phyloP scores from a whole-genome alignment of 73 alveolate species.

The Uronychia setigera region DNA sequence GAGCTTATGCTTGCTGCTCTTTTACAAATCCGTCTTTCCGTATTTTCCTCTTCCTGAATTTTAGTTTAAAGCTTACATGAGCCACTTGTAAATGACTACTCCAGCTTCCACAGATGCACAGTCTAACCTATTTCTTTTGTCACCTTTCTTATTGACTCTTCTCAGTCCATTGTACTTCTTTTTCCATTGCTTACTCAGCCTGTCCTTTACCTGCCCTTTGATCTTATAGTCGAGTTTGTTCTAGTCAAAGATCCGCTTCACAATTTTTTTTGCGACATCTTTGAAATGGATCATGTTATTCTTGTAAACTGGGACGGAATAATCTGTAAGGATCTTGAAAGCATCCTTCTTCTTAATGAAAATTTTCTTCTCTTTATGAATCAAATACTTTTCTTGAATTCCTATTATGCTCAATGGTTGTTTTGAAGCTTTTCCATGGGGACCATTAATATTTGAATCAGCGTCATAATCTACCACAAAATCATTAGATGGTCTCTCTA shows the following conservation, averaged over 20 bases:
- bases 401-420: conserved; percentile 11
- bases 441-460: background rate
- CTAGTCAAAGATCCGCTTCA: conserved; percentile 6
- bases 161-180: conserved; percentile 21
- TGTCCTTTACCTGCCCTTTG: conserved; percentile 14
- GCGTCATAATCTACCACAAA: too few species aligned
- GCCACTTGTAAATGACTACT: too few species aligned
- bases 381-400: conserved; percentile 8
- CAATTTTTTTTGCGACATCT: conserved; percentile 28
- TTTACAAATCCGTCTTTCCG: too few species aligned
- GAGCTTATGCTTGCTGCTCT: too few species aligned
- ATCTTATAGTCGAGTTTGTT: conserved; percentile 8
- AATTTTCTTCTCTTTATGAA: conserved; percentile 20
- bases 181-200: conserved; percentile 30
- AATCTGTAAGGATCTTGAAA: conserved; percentile 17
- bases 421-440: background rate
- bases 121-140: too few species aligned
- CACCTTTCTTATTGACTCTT: too few species aligned
- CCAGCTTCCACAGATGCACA: too few species aligned
- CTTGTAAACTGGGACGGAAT: conserved; percentile 12
- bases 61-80: too few species aligned
- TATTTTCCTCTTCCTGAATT: too few species aligned
- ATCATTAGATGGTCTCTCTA: too few species aligned
- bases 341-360: conserved; percentile 34
- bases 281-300: conserved; percentile 22